Conservation (phyloP, 2,329 filamentous ascomycete species). For the Triangularia verruculosa region DNA sequence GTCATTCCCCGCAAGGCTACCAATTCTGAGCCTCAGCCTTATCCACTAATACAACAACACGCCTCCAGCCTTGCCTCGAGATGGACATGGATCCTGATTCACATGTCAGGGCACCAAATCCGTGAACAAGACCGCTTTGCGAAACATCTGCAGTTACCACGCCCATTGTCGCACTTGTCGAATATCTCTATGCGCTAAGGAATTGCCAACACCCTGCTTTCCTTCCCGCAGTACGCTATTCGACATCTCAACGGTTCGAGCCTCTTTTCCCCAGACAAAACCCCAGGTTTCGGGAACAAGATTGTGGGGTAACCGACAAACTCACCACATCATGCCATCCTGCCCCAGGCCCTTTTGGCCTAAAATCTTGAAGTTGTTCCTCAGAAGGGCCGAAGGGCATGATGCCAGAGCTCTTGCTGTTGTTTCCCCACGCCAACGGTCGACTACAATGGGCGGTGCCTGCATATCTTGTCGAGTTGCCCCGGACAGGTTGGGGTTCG, state of each 20-base stretch:
- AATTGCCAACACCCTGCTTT: neutral
- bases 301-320: neutral
- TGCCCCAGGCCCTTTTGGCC: neutral
- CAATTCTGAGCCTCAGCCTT: neutral
- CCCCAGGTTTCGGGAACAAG: neutral
- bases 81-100: neutral
- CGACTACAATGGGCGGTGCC: neutral
- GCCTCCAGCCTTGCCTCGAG: neutral
- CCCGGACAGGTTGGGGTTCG: constrained; percentile 15
- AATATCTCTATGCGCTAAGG: neutral
- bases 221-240: neutral
- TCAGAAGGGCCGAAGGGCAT: constrained; percentile 7
- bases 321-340: neutral
- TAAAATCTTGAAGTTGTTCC: neutral
- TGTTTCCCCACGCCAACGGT: neutral
- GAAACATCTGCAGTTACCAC: neutral
- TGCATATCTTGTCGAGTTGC: neutral
- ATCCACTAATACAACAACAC: neutral
- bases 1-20: neutral
- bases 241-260: neutral
- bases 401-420: neutral
- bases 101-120: neutral
- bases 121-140: neutral
- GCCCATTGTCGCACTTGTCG: neutral
- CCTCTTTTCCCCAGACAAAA: neutral